Evolutionary conservation across 768 basidiomycete genomes (phyloP).

Genomic region (Mrakia gelida): DNA sequence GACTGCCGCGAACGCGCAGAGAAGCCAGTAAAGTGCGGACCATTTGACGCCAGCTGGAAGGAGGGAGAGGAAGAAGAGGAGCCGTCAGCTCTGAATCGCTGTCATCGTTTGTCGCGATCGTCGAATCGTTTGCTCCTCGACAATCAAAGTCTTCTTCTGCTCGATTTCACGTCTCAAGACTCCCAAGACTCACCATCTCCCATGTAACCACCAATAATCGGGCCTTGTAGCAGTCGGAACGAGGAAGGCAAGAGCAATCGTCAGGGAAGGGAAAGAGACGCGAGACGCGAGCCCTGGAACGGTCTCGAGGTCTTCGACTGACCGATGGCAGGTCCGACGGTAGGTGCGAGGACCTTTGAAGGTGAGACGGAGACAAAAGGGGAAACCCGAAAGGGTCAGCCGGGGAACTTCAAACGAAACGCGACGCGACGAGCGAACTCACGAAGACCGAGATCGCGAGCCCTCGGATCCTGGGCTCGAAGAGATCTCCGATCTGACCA

Average conservation of each 20-base stretch:
- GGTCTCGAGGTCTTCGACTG: slow-evolving; percentile 35
- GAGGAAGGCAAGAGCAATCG: background rate
- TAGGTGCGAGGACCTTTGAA: slow-evolving; percentile 40
- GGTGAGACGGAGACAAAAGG: no score
- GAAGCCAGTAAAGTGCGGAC: slow-evolving; percentile 34
- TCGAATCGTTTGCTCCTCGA: no score
- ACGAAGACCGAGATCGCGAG: slow-evolving; percentile 45
- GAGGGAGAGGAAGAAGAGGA: no score
- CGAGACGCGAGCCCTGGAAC: background rate
- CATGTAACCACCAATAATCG: slow-evolving; percentile 43
- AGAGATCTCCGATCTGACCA: slow-evolving; percentile 40
- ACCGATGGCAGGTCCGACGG: slow-evolving; percentile 44
- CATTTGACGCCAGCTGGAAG: slow-evolving; percentile 37
- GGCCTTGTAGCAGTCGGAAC: no score
- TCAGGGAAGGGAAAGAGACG: background rate
- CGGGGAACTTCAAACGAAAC: background rate
- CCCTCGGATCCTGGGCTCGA: slow-evolving; percentile 45
- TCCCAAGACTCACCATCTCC: no score
- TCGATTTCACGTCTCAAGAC: no score
- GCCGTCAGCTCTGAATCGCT: no score
- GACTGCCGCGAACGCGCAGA: slow-evolving; percentile 42
- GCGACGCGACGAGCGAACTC: background rate
- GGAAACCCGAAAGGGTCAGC: background rate
- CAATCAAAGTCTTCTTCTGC: no score
- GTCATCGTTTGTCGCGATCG: no score